A percentile compares a stretch with the other conserved stretches of the same genome.
phyloP scores from a whole-genome alignment of 192 early-diverging fungal species.

The Mortierella antarctica region DNA sequence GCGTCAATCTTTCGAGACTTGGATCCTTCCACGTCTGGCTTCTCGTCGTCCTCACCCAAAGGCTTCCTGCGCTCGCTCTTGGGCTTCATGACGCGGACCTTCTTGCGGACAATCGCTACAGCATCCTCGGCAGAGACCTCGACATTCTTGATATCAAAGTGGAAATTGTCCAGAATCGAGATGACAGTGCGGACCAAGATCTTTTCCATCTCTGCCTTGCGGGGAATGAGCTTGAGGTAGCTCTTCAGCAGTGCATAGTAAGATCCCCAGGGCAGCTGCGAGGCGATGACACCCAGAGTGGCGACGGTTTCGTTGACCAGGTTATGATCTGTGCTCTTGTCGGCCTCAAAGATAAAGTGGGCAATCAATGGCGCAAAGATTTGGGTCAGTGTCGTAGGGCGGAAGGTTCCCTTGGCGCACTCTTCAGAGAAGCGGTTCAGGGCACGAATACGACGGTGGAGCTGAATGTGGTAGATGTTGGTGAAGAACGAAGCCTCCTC shows the following conservation, averaged over 20 bases:
- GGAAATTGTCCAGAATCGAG: constrained; percentile 88
- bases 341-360: constrained; percentile 88
- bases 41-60: constrained; percentile 31
- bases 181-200: constrained; percentile 84
- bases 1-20: constrained; percentile 10
- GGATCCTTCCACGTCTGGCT: constrained; percentile 53
- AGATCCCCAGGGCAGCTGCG: constrained; percentile 81
- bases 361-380: constrained; percentile 88
- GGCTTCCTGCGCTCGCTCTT: constrained; percentile 23
- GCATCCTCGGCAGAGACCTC: constrained; percentile 58
- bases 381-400: constrained; percentile 63
- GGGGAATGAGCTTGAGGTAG: constrained; percentile 75
- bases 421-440: constrained; percentile 77
- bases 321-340: constrained; percentile 73
- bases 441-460: constrained; percentile 91
- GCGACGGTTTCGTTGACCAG: constrained; percentile 85
- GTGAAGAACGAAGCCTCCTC: constrained; percentile 96
- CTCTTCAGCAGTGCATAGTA: constrained; percentile 83
- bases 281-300: constrained; percentile 78
- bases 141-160: constrained; percentile 83
- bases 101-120: constrained; percentile 26
- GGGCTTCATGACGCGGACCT: constrained; percentile 19
- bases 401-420: constrained; percentile 57
- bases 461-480: constrained; percentile 96
- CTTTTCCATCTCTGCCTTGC: constrained; percentile 81